phyloP scores from a whole-genome alignment of 108 stramenopile species.

The Cyclostephanos invisitatus region DNA sequence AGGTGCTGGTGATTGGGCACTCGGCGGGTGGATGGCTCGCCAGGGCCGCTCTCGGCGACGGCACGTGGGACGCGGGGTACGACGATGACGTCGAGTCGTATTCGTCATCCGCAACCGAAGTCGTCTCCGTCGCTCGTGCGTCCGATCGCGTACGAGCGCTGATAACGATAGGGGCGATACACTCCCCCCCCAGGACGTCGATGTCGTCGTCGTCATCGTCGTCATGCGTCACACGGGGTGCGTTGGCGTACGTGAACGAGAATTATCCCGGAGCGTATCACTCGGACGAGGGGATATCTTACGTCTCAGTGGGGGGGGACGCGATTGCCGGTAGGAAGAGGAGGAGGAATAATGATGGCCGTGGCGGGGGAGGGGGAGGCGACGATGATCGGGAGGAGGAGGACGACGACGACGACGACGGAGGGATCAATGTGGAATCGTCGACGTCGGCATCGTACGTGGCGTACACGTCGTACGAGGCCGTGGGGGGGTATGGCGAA shows the following conservation, averaged over 20 bases:
- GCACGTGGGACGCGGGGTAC: constrained; percentile 50
- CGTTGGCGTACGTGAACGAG: constrained; percentile 61
- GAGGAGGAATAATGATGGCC: background rate
- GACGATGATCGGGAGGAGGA: constrained; percentile 29
- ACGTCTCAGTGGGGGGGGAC: constrained; percentile 80
- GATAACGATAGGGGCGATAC: constrained; percentile 79
- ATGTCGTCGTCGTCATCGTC: constrained; percentile 9
- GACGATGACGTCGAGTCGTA: constrained; percentile 19
- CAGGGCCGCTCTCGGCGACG: constrained; percentile 82
- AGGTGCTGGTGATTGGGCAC: constrained; percentile 76
- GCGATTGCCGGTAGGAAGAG: constrained; percentile 58
- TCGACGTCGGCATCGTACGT: constrained; percentile 53
- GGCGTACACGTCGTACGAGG: constrained; percentile 76
- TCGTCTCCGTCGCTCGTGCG: constrained; percentile 16
- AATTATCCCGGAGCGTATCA: constrained; percentile 84
- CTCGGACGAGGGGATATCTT: constrained; percentile 57
- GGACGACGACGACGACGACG: constrained; percentile 48
- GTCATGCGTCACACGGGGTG: constrained; percentile 77
- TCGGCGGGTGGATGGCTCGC: constrained; percentile 92
- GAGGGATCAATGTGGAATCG: constrained; percentile 50
- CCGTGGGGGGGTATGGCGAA: constrained; percentile 79
- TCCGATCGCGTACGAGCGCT: constrained; percentile 51
- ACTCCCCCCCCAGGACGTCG: constrained; percentile 49
- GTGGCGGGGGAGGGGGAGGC: constrained; percentile 24
- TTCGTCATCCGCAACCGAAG: background rate